These are phyloP conservation scores for Fusarium fujikuroi DNA, from an alignment of 2,329 filamentous ascomycete genomes.

Conservation along the genomic window DNA sequence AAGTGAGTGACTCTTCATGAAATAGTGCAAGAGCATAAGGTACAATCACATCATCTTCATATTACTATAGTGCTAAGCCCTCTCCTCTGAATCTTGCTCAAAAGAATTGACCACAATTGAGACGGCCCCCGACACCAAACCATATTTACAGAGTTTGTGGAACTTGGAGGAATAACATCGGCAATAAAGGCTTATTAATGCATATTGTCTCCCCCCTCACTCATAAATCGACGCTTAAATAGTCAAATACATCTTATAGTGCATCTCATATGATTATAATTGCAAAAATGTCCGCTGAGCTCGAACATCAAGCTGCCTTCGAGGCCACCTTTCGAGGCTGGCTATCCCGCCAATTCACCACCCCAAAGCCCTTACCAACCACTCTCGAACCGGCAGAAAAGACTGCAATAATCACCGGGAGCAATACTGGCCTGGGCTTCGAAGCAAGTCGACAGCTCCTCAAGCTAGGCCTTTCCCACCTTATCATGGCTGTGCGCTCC, in stretches of 20 bases:
- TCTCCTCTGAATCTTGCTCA: fast-evolving
- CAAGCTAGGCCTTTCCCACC: not conserved
- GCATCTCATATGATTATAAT: fast-evolving
- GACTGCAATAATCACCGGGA: not conserved
- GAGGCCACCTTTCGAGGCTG: not conserved
- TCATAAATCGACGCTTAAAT: fast-evolving
- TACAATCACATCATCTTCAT: fast-evolving
- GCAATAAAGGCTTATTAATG: not conserved
- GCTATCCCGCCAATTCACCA: not conserved
- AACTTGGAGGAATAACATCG: not conserved
- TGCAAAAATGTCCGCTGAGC: not conserved
- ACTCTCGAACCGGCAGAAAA: not conserved
- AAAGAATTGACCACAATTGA: fast-evolving
- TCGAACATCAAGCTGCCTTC: not conserved
- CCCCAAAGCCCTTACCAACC: not conserved
- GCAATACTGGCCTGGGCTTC: not conserved
- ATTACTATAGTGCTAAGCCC: fast-evolving
- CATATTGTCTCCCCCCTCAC: not conserved
- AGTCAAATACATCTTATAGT: fast-evolving
- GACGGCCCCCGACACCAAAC: not conserved
- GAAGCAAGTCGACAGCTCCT: not conserved
- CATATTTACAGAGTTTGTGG: fast-evolving
- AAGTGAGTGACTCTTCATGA: not conserved
- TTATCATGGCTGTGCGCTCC: not conserved
- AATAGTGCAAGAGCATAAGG: not conserved